A percentile compares a stretch with the other conserved stretches of the same genome.
These are phyloP conservation scores for Fusarium fujikuroi DNA, from an alignment of 2,329 filamentous ascomycete genomes.

Conservation along the genomic window DNA sequence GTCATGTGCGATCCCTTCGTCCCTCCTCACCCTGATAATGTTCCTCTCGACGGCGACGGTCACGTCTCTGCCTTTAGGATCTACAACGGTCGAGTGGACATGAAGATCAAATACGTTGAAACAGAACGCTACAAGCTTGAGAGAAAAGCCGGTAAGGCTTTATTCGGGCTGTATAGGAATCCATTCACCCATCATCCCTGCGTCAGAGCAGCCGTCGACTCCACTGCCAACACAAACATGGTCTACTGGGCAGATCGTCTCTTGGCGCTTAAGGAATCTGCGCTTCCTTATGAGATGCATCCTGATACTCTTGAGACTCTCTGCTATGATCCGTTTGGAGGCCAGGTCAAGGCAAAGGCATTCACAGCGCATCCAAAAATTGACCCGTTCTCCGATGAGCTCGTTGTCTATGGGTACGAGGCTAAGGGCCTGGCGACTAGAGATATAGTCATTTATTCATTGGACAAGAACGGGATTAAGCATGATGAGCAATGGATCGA, in stretches of 20 bases:
- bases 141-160: slow-evolving; percentile 48
- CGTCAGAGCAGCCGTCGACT: slow-evolving; percentile 17
- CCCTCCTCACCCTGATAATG: slow-evolving; percentile 48
- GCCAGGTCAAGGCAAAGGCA: slow-evolving; percentile 17
- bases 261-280: slow-evolving; percentile 14
- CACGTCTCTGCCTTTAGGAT: slow-evolving; percentile 52
- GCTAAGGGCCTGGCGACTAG: slow-evolving; percentile 22
- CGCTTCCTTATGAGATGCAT: slow-evolving; percentile 15
- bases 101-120: slow-evolving; percentile 52
- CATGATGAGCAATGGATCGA: slow-evolving; percentile 32
- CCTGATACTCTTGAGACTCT: slow-evolving; percentile 23
- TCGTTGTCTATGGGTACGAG: slow-evolving; percentile 25
- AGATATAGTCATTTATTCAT: slow-evolving; percentile 19
- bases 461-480: neutral
- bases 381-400: slow-evolving; percentile 13
- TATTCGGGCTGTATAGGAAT: slow-evolving; percentile 23
- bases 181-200: slow-evolving; percentile 22
- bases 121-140: slow-evolving; percentile 55
- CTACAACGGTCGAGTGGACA: slow-evolving; percentile 47
- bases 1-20: slow-evolving; percentile 56
- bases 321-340: slow-evolving; percentile 4
- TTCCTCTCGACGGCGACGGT: slow-evolving; percentile 54
- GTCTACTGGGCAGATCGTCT: slow-evolving; percentile 13
- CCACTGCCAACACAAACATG: slow-evolving; percentile 29
- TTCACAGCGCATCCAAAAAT: slow-evolving; percentile 25